Evolutionary conservation across 805 yeast species (phyloP), one percentile per base, ranked within the genome.

Genomic region (Candida sanyiensis): DNA sequence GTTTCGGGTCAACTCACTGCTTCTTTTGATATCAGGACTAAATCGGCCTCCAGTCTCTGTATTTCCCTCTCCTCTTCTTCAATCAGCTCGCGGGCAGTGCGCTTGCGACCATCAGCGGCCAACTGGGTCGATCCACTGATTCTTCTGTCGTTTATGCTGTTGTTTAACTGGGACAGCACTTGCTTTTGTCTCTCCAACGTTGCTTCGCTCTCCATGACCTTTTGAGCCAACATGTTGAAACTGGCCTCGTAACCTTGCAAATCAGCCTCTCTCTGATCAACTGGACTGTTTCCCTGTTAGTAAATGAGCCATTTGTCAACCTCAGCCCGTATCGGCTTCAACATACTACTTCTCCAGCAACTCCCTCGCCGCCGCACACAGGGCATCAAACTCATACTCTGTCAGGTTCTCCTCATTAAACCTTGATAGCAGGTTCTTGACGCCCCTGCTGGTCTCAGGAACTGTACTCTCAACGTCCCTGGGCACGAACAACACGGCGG

Each of bases 31-130:
- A n/a, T n/a, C n/a, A n/a, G n/a, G n/a, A n/a, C 26, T 15, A 31
- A 31, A 37, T 67, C 61, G 15, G 43, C 47, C 41, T 75, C 74
- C 26, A 77, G 53, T 16, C 52, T 53, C 32, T 45, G 54, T 7
- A 77, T 67, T 47, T 72, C 77, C 15, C 52, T 58, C 46, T 70
- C 74, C 44, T 73, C 80, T 26, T 55, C 55, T 5, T 47, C 56
- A 2, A 77, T 70, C 37, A 68, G 45, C 27, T 64, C 70, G 18
- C 63, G 64, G 7, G 66, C 61, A 29, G 62, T 16, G 45, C 52
- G 33, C 38, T 33, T 36, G 46, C 4, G 19, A n/a, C 18, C 22
- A 19, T 47, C 32, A 48, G 37, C 38, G 56, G 50, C 18, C 41
- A 45, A 19, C 41, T 25, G 19, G 38, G n/a, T n/a, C n/a, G n/a